Evolutionary conservation across 495 filamentous ascomycete genomes (phyloP).

Genomic region (Penicillium subrubescens): DNA sequence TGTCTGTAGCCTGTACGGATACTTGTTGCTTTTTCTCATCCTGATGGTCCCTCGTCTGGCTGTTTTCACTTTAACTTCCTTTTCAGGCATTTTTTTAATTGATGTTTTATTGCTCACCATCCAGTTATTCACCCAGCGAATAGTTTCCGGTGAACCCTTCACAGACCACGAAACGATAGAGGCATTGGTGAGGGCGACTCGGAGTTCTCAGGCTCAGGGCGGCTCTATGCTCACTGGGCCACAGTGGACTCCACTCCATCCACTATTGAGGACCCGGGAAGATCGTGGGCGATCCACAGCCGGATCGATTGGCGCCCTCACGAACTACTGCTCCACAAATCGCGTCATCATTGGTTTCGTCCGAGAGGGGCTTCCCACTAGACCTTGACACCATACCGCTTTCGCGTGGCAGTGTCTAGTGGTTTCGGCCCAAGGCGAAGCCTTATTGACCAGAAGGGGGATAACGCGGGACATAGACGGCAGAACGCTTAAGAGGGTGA

Average conservation of each 20-base stretch:
- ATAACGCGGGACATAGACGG: background rate
- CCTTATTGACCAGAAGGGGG: slow-evolving; percentile 11
- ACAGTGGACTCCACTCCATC: slow-evolving; percentile 18
- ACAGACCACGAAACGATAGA: background rate
- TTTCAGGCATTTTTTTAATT: background rate
- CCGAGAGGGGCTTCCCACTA: slow-evolving; percentile 21
- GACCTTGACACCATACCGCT: slow-evolving; percentile 19
- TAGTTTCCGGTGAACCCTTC: background rate
- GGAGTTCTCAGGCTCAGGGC: background rate
- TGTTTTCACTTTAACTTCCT: background rate
- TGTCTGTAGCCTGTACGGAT: background rate
- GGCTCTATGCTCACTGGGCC: slow-evolving; percentile 12
- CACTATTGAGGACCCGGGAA: slow-evolving; percentile 36
- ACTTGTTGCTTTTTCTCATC: background rate
- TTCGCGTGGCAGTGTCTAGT: slow-evolving; percentile 12
- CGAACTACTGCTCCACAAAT: slow-evolving; percentile 30
- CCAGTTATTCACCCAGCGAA: background rate
- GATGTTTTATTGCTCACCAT: background rate
- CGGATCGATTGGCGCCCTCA: slow-evolving; percentile 30
- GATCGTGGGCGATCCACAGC: slow-evolving; percentile 30
- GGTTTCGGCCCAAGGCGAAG: slow-evolving; percentile 16
- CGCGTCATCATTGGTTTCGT: slow-evolving; percentile 24
- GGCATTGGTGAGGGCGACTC: background rate
- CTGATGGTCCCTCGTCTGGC: background rate
- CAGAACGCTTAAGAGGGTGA: background rate